Percentiles rank a stretch among this genome's conserved stretches.
phyloP scores from a whole-genome alignment of 2,329 filamentous ascomycete genomes.

The Colletotrichum simmondsii region DNA sequence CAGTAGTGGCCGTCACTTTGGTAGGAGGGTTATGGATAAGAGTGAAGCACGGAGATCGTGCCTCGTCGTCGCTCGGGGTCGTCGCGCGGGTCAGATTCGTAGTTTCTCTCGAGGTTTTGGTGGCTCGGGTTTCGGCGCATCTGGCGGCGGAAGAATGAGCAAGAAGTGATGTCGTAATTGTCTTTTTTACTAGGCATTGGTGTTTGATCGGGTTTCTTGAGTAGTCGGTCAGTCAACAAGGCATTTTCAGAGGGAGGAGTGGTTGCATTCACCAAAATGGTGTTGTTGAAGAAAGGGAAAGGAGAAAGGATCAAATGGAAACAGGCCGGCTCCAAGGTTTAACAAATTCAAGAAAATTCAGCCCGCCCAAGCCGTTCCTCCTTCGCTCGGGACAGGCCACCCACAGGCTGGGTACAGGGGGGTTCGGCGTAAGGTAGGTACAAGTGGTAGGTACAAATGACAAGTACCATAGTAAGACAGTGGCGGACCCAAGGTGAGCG shows the following conservation, averaged over 20 bases:
- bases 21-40: slow-evolving; percentile 19
- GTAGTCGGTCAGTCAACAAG: slow-evolving; percentile 14
- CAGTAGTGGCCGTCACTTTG: slow-evolving; percentile 27
- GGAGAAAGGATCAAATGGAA: slow-evolving; percentile 26
- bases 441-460: neutral
- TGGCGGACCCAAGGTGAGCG: neutral
- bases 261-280: slow-evolving; percentile 37
- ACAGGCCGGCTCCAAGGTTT: slow-evolving; percentile 4
- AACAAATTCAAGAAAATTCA: slow-evolving; percentile 34
- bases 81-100: slow-evolving; percentile 63
- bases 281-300: slow-evolving; percentile 36
- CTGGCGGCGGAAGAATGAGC: slow-evolving; percentile 66
- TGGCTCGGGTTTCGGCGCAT: slow-evolving; percentile 63
- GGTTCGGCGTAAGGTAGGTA: too few relatives aligned
- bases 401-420: neutral
- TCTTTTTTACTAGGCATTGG: slow-evolving; percentile 69
- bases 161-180: slow-evolving; percentile 51
- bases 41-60: slow-evolving; percentile 44
- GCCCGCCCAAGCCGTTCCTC: slow-evolving; percentile 26
- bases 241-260: slow-evolving; percentile 13
- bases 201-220: slow-evolving; percentile 37
- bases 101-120: slow-evolving; percentile 59
- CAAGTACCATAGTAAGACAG: neutral
- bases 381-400: slow-evolving; percentile 28
- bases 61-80: slow-evolving; percentile 71